These are phyloP conservation scores for Alnus glutinosa DNA, from an alignment of 306 rosid species.

Conservation along the genomic window DNA sequence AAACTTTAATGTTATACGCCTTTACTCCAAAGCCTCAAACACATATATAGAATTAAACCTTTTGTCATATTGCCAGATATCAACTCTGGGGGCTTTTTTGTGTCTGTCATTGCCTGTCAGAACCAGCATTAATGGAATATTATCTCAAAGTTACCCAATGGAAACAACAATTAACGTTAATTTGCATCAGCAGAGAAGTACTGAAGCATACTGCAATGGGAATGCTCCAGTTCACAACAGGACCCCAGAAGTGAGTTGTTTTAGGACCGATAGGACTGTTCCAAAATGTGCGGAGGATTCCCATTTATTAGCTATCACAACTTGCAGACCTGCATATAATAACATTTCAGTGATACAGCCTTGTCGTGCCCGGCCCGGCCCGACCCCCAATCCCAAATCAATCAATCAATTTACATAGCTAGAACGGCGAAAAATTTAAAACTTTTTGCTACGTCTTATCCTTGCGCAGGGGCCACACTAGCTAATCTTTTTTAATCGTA, in stretches of 20 bases:
- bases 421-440: too few relatives aligned
- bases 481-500: too few relatives aligned
- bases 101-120: slow-evolving; percentile 53
- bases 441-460: too few relatives aligned
- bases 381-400: too few relatives aligned
- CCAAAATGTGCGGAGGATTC: slow-evolving; percentile 45
- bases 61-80: slow-evolving; percentile 56
- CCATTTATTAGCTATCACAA: slow-evolving; percentile 26
- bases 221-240: slow-evolving; percentile 56
- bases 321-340: slow-evolving; percentile 13
- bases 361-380: too few relatives aligned
- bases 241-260: slow-evolving; percentile 72
- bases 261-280: slow-evolving; percentile 62
- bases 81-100: slow-evolving; percentile 57
- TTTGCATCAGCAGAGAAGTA: background rate
- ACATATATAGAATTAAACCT: slow-evolving; percentile 32
- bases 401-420: too few relatives aligned
- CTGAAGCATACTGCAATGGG: slow-evolving; percentile 50
- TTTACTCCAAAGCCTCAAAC: background rate
- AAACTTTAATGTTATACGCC: too few relatives aligned
- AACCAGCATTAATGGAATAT: background rate
- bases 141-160: background rate
- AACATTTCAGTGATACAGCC: background rate
- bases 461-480: too few relatives aligned
- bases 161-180: background rate